Evolutionary conservation across 805 yeast species (phyloP).

Genomic region (Hagleromyces aurorensis): DNA sequence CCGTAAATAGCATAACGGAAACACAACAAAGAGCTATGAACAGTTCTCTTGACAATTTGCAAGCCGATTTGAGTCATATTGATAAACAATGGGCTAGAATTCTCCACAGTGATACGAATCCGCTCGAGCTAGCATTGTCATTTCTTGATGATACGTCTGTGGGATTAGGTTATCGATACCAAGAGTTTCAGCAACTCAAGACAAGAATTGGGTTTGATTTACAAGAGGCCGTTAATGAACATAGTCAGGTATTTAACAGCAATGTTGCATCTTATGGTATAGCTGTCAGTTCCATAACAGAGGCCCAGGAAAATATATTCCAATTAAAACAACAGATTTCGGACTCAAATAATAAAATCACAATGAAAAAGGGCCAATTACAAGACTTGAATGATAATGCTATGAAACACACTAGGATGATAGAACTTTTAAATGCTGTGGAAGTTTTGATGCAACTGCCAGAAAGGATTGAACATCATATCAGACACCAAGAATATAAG

Average conservation of each 20-base stretch:
- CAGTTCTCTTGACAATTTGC: constrained; percentile 23
- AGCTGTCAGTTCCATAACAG: constrained; percentile 53
- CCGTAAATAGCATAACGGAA: constrained; percentile 24
- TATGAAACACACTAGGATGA: constrained; percentile 53
- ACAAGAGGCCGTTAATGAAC: constrained; percentile 66
- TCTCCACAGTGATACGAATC: constrained; percentile 53
- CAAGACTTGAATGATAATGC: constrained; percentile 59
- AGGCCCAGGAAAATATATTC: constrained; percentile 53
- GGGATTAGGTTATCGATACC: constrained; percentile 71
- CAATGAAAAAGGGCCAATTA: constrained; percentile 47
- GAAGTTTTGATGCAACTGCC: constrained; percentile 54
- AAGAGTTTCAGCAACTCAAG: constrained; percentile 58
- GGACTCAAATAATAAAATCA: constrained; percentile 42
- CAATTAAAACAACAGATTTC: constrained; percentile 42
- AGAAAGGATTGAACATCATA: constrained; percentile 51
- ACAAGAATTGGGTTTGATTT: constrained; percentile 49
- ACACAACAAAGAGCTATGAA: constrained; percentile 26
- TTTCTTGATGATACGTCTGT: constrained; percentile 81
- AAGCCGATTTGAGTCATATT: constrained; percentile 27
- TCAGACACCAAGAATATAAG: constrained; percentile 63
- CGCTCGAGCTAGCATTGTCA: constrained; percentile 77
- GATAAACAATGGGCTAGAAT: constrained; percentile 44
- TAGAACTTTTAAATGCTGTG: constrained; percentile 62
- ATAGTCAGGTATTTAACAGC: constrained; percentile 76
- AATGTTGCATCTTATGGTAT: constrained; percentile 78